Percentiles rank a stretch among this genome's conserved stretches.
Conservation (phyloP, 2,329 filamentous ascomycete genomes). For the Penicillium sp. region DNA sequence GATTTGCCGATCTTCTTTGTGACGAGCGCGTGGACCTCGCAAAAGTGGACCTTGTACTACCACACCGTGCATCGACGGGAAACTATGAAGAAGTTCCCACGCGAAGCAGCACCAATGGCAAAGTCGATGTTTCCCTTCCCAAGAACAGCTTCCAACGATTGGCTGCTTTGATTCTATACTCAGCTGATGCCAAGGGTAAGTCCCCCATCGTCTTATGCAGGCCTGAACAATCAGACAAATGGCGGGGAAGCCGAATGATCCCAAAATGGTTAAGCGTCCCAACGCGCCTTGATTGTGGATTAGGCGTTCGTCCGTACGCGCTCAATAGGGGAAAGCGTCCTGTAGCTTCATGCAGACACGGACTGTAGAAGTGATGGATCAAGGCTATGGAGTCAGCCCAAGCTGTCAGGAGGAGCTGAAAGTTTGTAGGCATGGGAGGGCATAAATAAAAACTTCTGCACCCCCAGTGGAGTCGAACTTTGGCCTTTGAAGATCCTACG, state of each 20-base stretch:
- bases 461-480: neutral
- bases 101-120: neutral
- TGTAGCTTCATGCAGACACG: conserved; percentile 8
- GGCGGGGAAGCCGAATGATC: conserved; percentile 7
- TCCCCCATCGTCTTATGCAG: conserved; percentile 2
- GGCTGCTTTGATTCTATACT: neutral
- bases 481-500: neutral
- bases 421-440: neutral
- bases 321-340: conserved; percentile 3
- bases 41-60: conserved; percentile 1
- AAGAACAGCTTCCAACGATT: neutral
- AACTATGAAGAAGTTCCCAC: neutral
- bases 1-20: neutral
- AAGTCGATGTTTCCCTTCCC: neutral
- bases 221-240: conserved; percentile 5
- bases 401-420: neutral
- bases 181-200: conserved; percentile 1
- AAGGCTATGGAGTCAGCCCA: conserved; percentile 1
- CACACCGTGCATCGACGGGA: neutral
- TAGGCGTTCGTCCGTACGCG: neutral
- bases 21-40: neutral
- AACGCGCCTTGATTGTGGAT: neutral
- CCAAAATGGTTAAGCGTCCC: conserved; percentile 8
- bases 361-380: conserved; percentile 1
- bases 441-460: conserved; percentile 4